Conservation (phyloP, 345 rosid genomes). For the Syzygium aromaticum region DNA sequence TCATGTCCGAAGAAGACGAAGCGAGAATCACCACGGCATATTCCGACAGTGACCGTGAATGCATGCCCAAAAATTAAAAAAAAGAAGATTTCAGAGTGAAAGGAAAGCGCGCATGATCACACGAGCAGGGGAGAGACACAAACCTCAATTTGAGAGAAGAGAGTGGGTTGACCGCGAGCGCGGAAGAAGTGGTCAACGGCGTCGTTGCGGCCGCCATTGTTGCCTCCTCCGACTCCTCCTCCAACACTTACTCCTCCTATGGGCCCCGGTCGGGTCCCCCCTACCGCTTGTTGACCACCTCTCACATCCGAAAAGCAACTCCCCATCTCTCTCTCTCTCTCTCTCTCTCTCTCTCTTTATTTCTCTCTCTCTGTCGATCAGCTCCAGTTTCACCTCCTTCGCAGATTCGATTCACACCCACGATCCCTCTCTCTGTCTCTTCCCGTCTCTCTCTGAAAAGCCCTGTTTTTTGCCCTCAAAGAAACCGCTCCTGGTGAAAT, state of each 20-base stretch:
- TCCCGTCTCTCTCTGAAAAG: background rate
- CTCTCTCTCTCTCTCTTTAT: background rate
- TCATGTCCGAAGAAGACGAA: background rate
- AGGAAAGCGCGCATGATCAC: background rate
- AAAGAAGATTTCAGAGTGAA: background rate
- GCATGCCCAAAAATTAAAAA: background rate
- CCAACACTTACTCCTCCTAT: background rate
- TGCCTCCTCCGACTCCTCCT: slow-evolving; percentile 1
- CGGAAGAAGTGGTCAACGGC: slow-evolving; percentile 68
- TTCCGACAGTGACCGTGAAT: background rate
- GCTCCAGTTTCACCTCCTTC: background rate
- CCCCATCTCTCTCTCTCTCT: slow-evolving; percentile 38
- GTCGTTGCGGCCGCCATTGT: slow-evolving; percentile 34
- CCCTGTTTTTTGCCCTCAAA: background rate
- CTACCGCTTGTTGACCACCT: slow-evolving; percentile 73
- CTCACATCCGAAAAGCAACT: slow-evolving; percentile 42
- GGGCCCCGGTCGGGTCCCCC: slow-evolving; percentile 40
- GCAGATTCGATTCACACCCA: background rate
- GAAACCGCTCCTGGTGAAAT: background rate
- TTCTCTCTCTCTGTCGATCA: background rate
- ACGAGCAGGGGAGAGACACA: background rate
- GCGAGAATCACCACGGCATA: background rate
- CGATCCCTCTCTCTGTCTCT: background rate
- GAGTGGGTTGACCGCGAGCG: slow-evolving; percentile 40
- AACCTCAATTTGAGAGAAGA: slow-evolving; percentile 69